Evolutionary conservation across 768 basidiomycete species (phyloP).

Genomic region (Boletus subcaerulescens): DNA sequence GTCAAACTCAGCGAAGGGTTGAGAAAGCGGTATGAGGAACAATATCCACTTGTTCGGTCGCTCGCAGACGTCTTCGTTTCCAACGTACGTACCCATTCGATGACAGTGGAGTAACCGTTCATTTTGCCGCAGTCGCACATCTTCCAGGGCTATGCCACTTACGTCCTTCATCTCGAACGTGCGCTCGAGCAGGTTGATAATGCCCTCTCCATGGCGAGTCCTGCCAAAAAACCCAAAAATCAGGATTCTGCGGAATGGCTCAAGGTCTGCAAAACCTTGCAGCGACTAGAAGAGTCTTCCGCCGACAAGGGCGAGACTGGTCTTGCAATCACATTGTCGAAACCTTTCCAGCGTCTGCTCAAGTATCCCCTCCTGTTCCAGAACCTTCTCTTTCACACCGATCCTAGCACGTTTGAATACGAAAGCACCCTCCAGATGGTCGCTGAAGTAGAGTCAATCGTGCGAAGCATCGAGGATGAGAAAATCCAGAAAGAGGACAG

Average conservation of each 20-base stretch:
- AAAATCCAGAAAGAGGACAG: constrained; percentile 96
- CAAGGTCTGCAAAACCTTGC: constrained; percentile 70
- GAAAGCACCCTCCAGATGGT: constrained; percentile 96
- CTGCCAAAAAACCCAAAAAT: constrained; percentile 76
- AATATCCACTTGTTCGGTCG: constrained; percentile 89
- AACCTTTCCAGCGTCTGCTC: constrained; percentile 94
- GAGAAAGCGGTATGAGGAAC: constrained; percentile 90
- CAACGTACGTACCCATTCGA: constrained; percentile 59
- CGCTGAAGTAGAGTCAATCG: constrained; percentile 93
- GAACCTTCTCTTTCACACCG: constrained; percentile 94
- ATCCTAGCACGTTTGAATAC: constrained; percentile 96
- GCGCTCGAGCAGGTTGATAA: constrained; percentile 87
- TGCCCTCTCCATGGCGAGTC: constrained; percentile 57
- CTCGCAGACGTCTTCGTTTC: constrained; percentile 95
- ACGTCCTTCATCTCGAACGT: constrained; percentile 90
- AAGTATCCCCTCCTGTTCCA: constrained; percentile 98
- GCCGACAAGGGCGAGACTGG: constrained; percentile 90
- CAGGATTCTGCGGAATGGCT: constrained; percentile 78
- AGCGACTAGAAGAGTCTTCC: constrained; percentile 76
- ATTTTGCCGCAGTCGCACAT: constrained; percentile 71
- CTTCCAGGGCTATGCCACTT: constrained; percentile 89
- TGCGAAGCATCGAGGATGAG: constrained; percentile 96
- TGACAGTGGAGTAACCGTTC: constrained; percentile 11
- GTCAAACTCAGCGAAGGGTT: constrained; percentile 79
- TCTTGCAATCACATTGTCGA: constrained; percentile 90